A percentile compares a stretch with the other conserved stretches of the same genome.
These are phyloP conservation scores for Trametes versicolor DNA, from an alignment of 1,284 basidiomycete genomes.

Conservation along the genomic window DNA sequence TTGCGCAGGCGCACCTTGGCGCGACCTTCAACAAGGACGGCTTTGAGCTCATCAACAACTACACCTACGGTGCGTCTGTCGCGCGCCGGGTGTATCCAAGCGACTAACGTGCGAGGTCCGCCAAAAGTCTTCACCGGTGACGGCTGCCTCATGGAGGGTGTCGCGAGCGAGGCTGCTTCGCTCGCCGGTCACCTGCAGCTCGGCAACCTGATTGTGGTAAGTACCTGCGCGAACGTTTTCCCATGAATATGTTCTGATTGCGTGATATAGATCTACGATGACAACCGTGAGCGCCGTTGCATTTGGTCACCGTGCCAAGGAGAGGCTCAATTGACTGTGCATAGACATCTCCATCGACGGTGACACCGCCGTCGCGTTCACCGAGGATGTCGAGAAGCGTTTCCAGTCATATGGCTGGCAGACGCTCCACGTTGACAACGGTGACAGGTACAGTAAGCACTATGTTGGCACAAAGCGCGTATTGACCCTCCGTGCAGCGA, in stretches of 20 bases:
- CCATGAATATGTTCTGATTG: conserved; percentile 13
- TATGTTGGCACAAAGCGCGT: neutral
- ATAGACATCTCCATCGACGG: conserved; percentile 96
- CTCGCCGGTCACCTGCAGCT: conserved; percentile 94
- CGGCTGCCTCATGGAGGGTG: conserved; percentile 97
- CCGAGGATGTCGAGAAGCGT: conserved; percentile 90
- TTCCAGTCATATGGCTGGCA: conserved; percentile 96
- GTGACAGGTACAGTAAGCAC: conserved; percentile 69
- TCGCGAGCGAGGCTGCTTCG: conserved; percentile 90
- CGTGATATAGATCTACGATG: conserved; percentile 79
- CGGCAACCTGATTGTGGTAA: conserved; percentile 89
- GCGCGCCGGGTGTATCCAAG: neutral
- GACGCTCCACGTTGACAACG: conserved; percentile 85
- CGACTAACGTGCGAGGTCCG: conserved; percentile 19
- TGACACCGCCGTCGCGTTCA: conserved; percentile 92
- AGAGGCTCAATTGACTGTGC: conserved; percentile 27
- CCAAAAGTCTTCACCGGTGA: conserved; percentile 87
- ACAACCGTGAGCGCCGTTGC: conserved; percentile 73
- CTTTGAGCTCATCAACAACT: conserved; percentile 89
- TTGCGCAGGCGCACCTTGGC: conserved; percentile 90
- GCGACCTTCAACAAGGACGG: conserved; percentile 91
- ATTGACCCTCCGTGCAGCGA: conserved; percentile 59
- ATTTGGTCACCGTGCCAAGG: conserved; percentile 11
- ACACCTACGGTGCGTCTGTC: conserved; percentile 77
- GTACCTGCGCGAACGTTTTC: conserved; percentile 16